phyloP scores from a whole-genome alignment of 352 stramenopile genomes.

The Poterioochromonas sp. region DNA sequence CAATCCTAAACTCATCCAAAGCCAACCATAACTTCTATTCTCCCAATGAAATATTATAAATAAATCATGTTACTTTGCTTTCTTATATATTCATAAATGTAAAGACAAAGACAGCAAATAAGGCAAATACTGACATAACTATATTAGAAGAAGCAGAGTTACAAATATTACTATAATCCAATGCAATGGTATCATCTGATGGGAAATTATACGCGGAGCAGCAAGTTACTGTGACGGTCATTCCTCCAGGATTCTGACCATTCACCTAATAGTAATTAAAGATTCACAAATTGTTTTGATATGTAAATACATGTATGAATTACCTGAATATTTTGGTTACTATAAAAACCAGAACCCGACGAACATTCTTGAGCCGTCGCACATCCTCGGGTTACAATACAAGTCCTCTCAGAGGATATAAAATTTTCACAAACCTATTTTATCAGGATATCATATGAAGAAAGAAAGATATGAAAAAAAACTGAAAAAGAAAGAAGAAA shows the following conservation, averaged over 20 bases:
- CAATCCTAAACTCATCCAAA: too few species aligned
- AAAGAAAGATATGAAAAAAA: not conserved
- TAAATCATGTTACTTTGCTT: too few species aligned
- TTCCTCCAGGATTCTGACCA: not conserved
- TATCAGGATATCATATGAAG: not conserved
- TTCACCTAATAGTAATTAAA: not conserved
- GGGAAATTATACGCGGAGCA: not conserved
- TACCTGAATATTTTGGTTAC: not conserved
- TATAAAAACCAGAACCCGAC: not conserved
- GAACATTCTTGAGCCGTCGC: not conserved
- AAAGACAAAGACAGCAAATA: too few species aligned
- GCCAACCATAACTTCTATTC: too few species aligned
- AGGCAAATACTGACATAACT: too few species aligned
- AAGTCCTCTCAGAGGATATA: not conserved
- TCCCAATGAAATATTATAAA: too few species aligned
- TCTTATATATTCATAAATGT: too few species aligned
- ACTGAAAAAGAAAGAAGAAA: not conserved
- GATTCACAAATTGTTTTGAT: not conserved
- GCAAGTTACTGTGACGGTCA: not conserved
- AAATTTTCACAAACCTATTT: constrained; percentile 2
- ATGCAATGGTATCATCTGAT: not conserved
- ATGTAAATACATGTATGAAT: not conserved
- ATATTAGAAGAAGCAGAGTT: not conserved
- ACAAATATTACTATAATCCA: constrained; percentile 3
- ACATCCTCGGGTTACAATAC: not conserved